These are phyloP conservation scores for Brachypodium distachyon DNA, from an alignment of 202 grass and related monocot species.

Conservation along the genomic window DNA sequence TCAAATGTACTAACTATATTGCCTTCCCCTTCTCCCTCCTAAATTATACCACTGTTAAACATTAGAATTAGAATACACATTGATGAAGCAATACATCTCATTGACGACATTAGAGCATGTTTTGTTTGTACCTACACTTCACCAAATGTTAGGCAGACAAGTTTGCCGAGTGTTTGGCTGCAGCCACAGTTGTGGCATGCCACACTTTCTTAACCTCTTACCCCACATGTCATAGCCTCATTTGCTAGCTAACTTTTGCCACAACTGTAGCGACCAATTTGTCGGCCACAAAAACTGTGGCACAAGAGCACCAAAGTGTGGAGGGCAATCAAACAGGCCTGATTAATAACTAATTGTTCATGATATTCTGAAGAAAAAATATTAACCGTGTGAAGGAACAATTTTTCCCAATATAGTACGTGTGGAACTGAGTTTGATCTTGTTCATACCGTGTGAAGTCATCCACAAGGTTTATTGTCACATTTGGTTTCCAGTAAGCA, in stretches of 20 bases:
- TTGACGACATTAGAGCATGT: too few species aligned
- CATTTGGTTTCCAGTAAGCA: constrained; percentile 96
- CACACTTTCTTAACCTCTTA: too few species aligned
- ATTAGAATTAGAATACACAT: not conserved
- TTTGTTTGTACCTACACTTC: too few species aligned
- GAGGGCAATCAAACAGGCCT: too few species aligned
- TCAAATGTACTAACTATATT: not conserved
- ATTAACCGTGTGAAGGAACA: not conserved
- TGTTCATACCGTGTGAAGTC: constrained; percentile 79
- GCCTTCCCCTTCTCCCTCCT: not conserved
- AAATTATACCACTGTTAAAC: not conserved
- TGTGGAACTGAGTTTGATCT: not conserved
- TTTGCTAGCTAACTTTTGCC: too few species aligned
- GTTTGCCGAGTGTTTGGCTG: too few species aligned
- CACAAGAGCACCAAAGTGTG: too few species aligned
- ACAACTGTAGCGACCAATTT: too few species aligned
- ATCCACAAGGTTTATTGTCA: constrained; percentile 93
- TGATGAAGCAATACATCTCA: not conserved
- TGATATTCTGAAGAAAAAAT: not conserved
- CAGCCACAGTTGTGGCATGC: too few species aligned
- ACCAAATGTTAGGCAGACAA: too few species aligned
- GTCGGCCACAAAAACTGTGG: too few species aligned
- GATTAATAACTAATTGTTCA: constrained; percentile 1
- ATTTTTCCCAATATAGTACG: not conserved
- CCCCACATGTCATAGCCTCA: too few species aligned